Evolutionary conservation across 139 green algal species (phyloP), one percentile per base, ranked within the genome.

Genomic region (Deuterostichococcus epilithicus): DNA sequence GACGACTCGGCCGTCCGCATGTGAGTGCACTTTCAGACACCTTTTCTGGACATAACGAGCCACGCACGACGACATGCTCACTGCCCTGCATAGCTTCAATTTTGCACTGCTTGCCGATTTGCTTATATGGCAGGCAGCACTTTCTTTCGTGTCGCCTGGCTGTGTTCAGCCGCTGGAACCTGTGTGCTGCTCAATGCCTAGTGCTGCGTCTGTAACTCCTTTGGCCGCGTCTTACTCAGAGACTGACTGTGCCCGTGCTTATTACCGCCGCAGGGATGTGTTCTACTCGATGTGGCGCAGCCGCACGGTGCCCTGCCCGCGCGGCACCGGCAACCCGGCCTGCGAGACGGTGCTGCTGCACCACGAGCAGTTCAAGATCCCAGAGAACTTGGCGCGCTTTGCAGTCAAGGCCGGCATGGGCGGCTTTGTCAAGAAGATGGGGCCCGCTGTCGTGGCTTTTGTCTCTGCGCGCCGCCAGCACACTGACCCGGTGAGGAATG

Each of bases 361-460:
- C 83, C 88, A 91, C 73, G 93, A 97, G 88, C 82, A 94, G 82
- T 93, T 97, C 78, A 93, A 94, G 76, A 93, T 96, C 74, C 85
- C 88, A 25, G 92, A 97, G 81, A 87, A 90, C 74, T 72, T 96
- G 45, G 81, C 87, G 26, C 77, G 87, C 66, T 93, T 95, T 83
- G 86, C 86, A 15, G 87, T 93, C 20, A 81, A 81, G 38, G 82
- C 88, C 68, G 91, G 93, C 79, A 97, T 97, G 93, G 91, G 88
- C 72, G 87, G 91, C 79, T 97, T 97, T 76, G 82, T 97, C 6
- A 88, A 86, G 68, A 91, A 90, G 74, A 87, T 97, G 82, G 73
- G 83, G 13, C 81, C 83, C 33, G 80, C 81, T 23, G 84, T 91
- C 58, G 77, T 78, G 22, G 59, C 82, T 63, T 97, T 94, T 82